Evolutionary conservation across 1,284 basidiomycete species (phyloP).

Genomic region (Trichosporon sp.): DNA sequence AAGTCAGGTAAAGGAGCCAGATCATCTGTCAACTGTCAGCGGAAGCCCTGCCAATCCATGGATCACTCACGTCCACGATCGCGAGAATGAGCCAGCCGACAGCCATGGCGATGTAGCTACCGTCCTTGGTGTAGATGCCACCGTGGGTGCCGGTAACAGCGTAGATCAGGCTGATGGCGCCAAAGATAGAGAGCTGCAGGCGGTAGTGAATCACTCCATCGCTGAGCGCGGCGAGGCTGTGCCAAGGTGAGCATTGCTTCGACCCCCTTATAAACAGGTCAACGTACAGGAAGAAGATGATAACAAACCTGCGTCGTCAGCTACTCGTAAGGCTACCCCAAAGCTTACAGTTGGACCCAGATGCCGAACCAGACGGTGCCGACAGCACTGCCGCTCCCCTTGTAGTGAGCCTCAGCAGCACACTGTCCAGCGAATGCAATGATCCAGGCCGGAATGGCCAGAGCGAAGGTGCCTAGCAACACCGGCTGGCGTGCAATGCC

Average conservation of each 20-base stretch:
- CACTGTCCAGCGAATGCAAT: slow-evolving; percentile 65
- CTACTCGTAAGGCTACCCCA: neutral
- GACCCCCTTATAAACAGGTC: too few species aligned
- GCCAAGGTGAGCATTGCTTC: neutral
- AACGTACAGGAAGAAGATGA: slow-evolving; percentile 44
- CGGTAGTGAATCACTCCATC: slow-evolving; percentile 41
- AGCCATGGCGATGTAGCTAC: slow-evolving; percentile 72
- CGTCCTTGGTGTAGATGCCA: slow-evolving; percentile 21
- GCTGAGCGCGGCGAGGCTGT: neutral
- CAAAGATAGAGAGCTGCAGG: slow-evolving; percentile 76
- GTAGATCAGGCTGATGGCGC: slow-evolving; percentile 80
- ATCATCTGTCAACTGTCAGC: slow-evolving; percentile 60
- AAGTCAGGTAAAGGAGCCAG: slow-evolving; percentile 94
- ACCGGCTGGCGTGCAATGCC: slow-evolving; percentile 78
- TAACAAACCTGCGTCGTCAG: slow-evolving; percentile 27
- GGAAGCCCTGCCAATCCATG: slow-evolving; percentile 3
- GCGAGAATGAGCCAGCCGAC: slow-evolving; percentile 91
- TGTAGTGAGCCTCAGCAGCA: slow-evolving; percentile 23
- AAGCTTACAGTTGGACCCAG: slow-evolving; percentile 53
- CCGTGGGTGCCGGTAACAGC: slow-evolving; percentile 51
- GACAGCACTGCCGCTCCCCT: neutral
- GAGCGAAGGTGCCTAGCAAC: slow-evolving; percentile 77
- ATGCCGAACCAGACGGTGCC: slow-evolving; percentile 88
- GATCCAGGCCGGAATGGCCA: slow-evolving; percentile 83
- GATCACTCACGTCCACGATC: slow-evolving; percentile 62